Percentiles rank a stretch among this genome's conserved stretches.
Evolutionary conservation across 805 yeast species (phyloP).

Genomic region (Metschnikowia anglica): DNA sequence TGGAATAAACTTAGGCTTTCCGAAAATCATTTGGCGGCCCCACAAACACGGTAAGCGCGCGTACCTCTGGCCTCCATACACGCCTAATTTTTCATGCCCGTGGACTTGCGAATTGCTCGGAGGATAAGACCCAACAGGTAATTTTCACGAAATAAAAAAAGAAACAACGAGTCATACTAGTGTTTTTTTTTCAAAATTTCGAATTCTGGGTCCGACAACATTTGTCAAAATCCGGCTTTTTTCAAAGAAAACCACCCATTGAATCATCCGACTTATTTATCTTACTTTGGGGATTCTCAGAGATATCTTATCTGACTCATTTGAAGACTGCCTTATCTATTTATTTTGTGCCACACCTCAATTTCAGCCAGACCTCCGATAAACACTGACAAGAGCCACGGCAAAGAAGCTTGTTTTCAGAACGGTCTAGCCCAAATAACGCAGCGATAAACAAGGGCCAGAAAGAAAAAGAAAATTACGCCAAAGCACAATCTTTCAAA

Average conservation of each 20-base stretch:
- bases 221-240: neutral
- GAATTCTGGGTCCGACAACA: too few species aligned
- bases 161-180: conserved; percentile 2
- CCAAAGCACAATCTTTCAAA: too few species aligned
- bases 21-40: conserved; percentile 5
- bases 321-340: conserved; percentile 1
- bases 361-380: conserved; percentile 4
- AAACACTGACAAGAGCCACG: neutral
- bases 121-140: conserved; percentile 10
- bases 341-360: conserved; percentile 12
- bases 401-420: neutral
- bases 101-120: conserved; percentile 12
- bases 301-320: conserved; percentile 4
- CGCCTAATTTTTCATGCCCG: conserved; percentile 8
- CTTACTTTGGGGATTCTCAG: neutral
- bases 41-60: conserved; percentile 10
- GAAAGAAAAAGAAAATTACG: too few species aligned
- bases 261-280: neutral
- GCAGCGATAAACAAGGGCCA: neutral
- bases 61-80: conserved; percentile 1
- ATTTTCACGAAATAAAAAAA: conserved; percentile 9
- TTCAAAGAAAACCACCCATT: neutral
- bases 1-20: too few species aligned
- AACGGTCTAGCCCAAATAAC: neutral
- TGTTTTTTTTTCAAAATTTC: neutral